phyloP scores from a whole-genome alignment of 2,329 filamentous ascomycete species.

The Sclerotinia subarctica region DNA sequence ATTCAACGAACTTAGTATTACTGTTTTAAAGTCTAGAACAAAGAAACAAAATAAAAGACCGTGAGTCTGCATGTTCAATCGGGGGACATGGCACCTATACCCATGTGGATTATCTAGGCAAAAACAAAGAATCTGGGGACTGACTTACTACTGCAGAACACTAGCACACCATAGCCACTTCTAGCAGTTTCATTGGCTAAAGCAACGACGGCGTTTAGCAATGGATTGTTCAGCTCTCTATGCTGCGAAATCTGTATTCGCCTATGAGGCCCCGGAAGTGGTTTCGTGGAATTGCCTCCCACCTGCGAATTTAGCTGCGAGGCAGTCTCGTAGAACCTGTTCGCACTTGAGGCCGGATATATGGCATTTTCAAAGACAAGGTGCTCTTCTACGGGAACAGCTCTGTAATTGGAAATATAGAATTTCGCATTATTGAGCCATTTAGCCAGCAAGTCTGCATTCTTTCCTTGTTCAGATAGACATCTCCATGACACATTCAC shows the following conservation, averaged over 20 bases:
- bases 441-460: conserved; percentile 63
- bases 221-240: conserved; percentile 61
- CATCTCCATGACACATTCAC: not conserved
- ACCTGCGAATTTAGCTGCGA: conserved; percentile 39
- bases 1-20: not conserved
- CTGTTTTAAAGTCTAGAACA: not conserved
- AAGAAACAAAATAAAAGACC: not conserved
- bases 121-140: not conserved
- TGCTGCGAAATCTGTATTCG: conserved; percentile 54
- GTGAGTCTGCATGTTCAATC: not conserved
- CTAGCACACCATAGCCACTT: conserved; percentile 67
- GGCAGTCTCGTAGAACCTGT: conserved; percentile 55
- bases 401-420: conserved; percentile 69
- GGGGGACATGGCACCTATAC: not conserved
- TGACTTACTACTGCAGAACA: conserved; percentile 66
- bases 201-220: conserved; percentile 68
- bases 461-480: conserved; percentile 45
- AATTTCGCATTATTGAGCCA: conserved; percentile 67
- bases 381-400: conserved; percentile 73
- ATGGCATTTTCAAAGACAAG: conserved; percentile 68
- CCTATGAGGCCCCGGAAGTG: conserved; percentile 44
- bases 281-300: conserved; percentile 37
- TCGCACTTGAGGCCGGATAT: conserved; percentile 60
- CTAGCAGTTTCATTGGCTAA: conserved; percentile 65
- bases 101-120: too few species aligned